Percentiles rank a stretch among this genome's conserved stretches.
phyloP scores from a whole-genome alignment of 306 rosid genomes.

The Geum urbanum region DNA sequence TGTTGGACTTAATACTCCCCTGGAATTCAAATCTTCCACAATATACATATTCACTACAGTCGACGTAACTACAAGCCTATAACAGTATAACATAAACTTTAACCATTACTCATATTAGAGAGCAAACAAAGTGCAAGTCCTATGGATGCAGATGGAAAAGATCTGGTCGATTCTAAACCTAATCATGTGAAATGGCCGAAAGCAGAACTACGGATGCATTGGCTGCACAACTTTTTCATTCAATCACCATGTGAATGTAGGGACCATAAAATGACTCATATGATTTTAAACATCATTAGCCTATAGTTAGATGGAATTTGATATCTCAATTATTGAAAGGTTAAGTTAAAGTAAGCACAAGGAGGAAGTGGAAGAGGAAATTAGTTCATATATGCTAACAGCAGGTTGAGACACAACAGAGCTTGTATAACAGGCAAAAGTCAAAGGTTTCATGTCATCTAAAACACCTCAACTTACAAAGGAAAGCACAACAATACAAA shows the following conservation, averaged over 20 bases:
- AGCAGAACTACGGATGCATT: slow-evolving; percentile 22
- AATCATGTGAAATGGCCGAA: slow-evolving; percentile 32
- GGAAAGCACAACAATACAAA: slow-evolving; percentile 43
- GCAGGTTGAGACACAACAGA: slow-evolving; percentile 26
- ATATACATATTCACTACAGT: neutral
- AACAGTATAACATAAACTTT: no score
- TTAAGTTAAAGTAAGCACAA: slow-evolving; percentile 23
- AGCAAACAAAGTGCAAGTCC: no score
- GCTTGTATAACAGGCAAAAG: slow-evolving; percentile 43
- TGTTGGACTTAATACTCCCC: neutral
- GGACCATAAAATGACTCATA: slow-evolving; percentile 36
- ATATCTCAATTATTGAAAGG: slow-evolving; percentile 35
- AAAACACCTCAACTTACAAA: slow-evolving; percentile 38
- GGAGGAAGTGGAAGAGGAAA: slow-evolving; percentile 18
- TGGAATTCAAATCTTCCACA: neutral
- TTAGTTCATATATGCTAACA: slow-evolving; percentile 40
- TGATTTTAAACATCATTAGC: slow-evolving; percentile 34
- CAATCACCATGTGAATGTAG: slow-evolving; percentile 43
- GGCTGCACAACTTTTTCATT: slow-evolving; percentile 11
- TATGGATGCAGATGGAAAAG: slow-evolving; percentile 20
- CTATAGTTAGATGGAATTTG: slow-evolving; percentile 16
- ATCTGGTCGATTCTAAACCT: slow-evolving; percentile 9
- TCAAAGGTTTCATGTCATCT: slow-evolving; percentile 44
- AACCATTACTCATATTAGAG: no score
- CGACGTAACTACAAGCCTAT: neutral